Evolutionary conservation across 148 eudicot genomes (phyloP), one percentile per base, ranked within the genome.

Genomic region (Fagopyrum tataricum): DNA sequence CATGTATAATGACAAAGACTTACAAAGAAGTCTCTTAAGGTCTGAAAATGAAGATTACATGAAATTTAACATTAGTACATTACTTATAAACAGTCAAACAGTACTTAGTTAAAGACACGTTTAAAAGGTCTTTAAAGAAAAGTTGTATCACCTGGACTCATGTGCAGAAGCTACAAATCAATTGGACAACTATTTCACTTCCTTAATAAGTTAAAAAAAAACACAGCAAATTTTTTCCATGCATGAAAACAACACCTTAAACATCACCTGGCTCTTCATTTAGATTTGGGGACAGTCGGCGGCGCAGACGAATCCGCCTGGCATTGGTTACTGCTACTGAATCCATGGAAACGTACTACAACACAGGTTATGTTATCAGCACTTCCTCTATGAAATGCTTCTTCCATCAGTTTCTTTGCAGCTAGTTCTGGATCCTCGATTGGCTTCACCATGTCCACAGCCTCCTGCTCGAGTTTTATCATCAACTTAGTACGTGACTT

Each of bases 371-470:
- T 92, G 79, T 92, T 90, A 77, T 92, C 97, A 14, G 86, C 96
- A 59, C 97, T 92, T 44, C 97, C 97, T 75, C 96, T 84, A 73
- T 92, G 97, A 73, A 80, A 81, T 20, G 97, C 96, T 81, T 90
- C 97, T 75, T 90, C 87, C 92, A 92, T 80, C 74, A 92, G 85
- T 83, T 80, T 92, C 76, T 85, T 90, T 9, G 97, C 96, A 18
- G 96, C 97, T 40, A 85, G 90, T 73, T 90, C 97, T 5, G 97
- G 83, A 68, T 90, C 92, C 74, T 78, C 76, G 44, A 90, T 85
- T 6, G 97, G 96, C 78, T 83, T 90, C 62, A 84, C 87, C 91
- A 92, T 90, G 10, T 81, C 81, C 23, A 92, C 97, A 21, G 97
- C 97, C 76, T 90, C 97, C 94, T 91, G 82, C 8, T 21, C 40